Evolutionary conservation across 1,284 basidiomycete genomes (phyloP).

Genomic region (Fomitopsis pinicola): DNA sequence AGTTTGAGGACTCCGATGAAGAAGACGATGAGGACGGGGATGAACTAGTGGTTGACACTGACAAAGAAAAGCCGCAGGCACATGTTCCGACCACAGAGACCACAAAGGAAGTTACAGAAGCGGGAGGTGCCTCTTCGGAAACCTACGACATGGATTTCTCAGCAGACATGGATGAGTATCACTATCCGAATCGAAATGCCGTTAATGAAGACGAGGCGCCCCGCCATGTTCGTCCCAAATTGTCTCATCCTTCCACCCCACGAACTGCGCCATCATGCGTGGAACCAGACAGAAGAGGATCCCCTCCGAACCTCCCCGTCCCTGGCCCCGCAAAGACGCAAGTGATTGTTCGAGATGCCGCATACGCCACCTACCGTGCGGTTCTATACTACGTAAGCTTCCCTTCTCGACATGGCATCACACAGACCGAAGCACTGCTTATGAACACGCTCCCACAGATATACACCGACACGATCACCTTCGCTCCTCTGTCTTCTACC

Average conservation of each 20-base stretch:
- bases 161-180: slow-evolving; percentile 1
- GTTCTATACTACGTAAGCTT: slow-evolving; percentile 74
- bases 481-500: slow-evolving; percentile 78
- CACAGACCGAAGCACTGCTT: neutral
- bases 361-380: slow-evolving; percentile 80
- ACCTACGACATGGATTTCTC: neutral
- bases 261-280: slow-evolving; percentile 12
- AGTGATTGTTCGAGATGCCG: slow-evolving; percentile 72
- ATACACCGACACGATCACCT: slow-evolving; percentile 82
- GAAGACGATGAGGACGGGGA: slow-evolving; percentile 39
- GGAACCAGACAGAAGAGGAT: neutral
- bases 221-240: slow-evolving; percentile 30
- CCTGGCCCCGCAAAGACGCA: slow-evolving; percentile 46
- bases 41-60: slow-evolving; percentile 9
- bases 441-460: slow-evolving; percentile 41
- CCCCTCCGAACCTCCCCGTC: slow-evolving; percentile 2
- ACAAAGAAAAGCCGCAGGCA: neutral
- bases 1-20: slow-evolving; percentile 61
- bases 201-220: slow-evolving; percentile 9
- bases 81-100: neutral
- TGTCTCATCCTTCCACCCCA: slow-evolving; percentile 30
- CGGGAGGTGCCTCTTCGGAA: neutral
- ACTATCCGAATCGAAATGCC: neutral
- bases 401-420: slow-evolving; percentile 1
- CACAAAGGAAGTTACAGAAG: neutral